phyloP scores from a whole-genome alignment of 2,329 filamentous ascomycete species.

The Diplodia seriata region DNA sequence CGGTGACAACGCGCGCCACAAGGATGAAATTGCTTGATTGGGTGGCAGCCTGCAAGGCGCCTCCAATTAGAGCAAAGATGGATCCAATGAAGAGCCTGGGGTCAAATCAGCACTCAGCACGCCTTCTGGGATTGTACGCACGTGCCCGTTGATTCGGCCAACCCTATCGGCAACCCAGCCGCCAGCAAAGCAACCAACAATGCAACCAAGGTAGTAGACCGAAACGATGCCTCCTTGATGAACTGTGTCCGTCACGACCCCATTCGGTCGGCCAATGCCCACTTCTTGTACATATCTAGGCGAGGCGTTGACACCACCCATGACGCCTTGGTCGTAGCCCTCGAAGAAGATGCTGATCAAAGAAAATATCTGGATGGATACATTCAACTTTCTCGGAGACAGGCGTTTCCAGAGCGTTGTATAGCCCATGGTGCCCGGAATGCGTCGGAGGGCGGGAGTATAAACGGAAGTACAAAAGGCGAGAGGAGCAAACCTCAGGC shows the following conservation, averaged over 20 bases:
- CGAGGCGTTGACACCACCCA: constrained; percentile 71
- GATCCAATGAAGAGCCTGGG: constrained; percentile 53
- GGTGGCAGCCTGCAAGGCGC: constrained; percentile 56
- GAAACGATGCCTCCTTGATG: constrained; percentile 69
- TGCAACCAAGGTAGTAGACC: constrained; percentile 66
- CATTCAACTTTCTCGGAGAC: constrained; percentile 52
- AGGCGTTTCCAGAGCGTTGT: constrained; percentile 53
- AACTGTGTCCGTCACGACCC: constrained; percentile 61
- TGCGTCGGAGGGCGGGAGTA: not conserved
- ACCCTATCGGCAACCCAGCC: constrained; percentile 69
- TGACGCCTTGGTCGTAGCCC: constrained; percentile 62
- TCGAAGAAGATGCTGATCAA: constrained; percentile 36
- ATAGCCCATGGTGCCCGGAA: constrained; percentile 45
- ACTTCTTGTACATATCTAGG: constrained; percentile 69
- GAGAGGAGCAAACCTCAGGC: not conserved
- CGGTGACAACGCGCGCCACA: constrained; percentile 58
- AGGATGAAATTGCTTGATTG: constrained; percentile 58
- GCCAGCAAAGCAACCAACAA: constrained; percentile 68
- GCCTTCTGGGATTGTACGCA: too few species aligned
- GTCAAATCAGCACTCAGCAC: not conserved
- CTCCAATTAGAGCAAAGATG: constrained; percentile 58
- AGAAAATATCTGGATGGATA: constrained; percentile 47
- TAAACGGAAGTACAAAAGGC: not conserved
- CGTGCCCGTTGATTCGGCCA: constrained; percentile 61
- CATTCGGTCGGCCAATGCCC: constrained; percentile 66